Conservation (phyloP, 2,329 filamentous ascomycete genomes). For the Paraphaeosphaeria sporulosa region DNA sequence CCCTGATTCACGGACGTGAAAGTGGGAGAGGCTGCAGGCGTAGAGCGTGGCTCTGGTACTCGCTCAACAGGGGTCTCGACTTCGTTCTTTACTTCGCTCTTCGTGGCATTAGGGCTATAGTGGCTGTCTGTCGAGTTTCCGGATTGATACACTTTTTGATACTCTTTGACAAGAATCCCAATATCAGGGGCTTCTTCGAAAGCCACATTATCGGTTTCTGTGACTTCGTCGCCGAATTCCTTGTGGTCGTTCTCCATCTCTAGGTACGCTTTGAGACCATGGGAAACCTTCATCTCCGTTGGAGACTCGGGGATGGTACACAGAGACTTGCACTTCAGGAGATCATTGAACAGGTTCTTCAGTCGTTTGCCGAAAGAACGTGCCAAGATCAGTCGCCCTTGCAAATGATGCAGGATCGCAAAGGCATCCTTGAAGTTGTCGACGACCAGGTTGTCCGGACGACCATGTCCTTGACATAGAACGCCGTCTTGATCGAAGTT, state of each 20-base stretch:
- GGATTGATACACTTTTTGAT: background rate
- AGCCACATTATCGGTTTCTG: background rate
- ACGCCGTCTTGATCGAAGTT: constrained; percentile 69
- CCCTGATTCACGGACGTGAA: background rate
- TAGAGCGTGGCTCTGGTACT: constrained; percentile 63
- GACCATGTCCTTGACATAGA: constrained; percentile 51
- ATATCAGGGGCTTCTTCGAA: background rate
- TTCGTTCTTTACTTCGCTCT: constrained; percentile 53
- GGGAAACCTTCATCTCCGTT: background rate
- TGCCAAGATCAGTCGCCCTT: constrained; percentile 41
- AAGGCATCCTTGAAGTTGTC: constrained; percentile 7
- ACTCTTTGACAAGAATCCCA: background rate
- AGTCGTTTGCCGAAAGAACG: background rate
- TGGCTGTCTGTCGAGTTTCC: background rate
- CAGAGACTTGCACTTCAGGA: background rate
- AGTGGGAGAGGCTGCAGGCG: constrained; percentile 39
- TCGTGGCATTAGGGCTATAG: constrained; percentile 54
- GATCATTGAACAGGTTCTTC: background rate
- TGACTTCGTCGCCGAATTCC: background rate
- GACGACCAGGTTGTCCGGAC: background rate
- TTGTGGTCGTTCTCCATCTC: background rate
- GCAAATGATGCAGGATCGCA: background rate
- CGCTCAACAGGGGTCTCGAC: constrained; percentile 63
- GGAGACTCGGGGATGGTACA: background rate
- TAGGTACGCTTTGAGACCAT: background rate